phyloP scores from a whole-genome alignment of 345 rosid genomes.

The Nephelium lappaceum region DNA sequence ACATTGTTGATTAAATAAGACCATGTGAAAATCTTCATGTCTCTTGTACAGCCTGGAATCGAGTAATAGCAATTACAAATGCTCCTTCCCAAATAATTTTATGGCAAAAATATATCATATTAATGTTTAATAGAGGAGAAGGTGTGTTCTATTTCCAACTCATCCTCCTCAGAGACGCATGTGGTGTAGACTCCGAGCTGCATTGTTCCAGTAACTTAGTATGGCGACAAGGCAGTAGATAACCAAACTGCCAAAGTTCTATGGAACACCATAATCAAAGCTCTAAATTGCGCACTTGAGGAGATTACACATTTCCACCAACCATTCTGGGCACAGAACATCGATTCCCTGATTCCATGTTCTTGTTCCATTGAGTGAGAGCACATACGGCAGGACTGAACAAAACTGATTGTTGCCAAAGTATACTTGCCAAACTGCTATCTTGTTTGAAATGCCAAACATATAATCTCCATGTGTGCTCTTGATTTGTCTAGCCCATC shows the following conservation, averaged over 20 bases:
- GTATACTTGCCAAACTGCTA: background rate
- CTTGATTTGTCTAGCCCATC: constrained; percentile 61
- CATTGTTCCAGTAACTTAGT: background rate
- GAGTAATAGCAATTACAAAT: background rate
- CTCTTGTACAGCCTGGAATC: background rate
- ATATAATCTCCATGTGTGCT: background rate
- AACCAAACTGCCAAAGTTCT: background rate
- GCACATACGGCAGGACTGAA: background rate
- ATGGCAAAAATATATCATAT: background rate
- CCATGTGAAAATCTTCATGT: background rate
- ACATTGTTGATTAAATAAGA: background rate
- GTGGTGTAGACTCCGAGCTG: background rate
- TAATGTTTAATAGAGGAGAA: background rate
- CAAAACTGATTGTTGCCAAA: background rate
- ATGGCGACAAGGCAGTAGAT: background rate
- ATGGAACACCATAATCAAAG: background rate
- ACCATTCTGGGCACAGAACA: background rate
- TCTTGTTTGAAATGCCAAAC: background rate
- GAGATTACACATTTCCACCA: background rate
- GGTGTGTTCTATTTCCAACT: background rate
- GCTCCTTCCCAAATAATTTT: background rate
- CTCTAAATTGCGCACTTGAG: background rate
- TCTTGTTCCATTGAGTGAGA: background rate
- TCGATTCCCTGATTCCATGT: background rate
- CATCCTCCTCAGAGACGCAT: background rate